phyloP scores from a whole-genome alignment of 352 stramenopile species.

The Globisporangium orthogonon region DNA sequence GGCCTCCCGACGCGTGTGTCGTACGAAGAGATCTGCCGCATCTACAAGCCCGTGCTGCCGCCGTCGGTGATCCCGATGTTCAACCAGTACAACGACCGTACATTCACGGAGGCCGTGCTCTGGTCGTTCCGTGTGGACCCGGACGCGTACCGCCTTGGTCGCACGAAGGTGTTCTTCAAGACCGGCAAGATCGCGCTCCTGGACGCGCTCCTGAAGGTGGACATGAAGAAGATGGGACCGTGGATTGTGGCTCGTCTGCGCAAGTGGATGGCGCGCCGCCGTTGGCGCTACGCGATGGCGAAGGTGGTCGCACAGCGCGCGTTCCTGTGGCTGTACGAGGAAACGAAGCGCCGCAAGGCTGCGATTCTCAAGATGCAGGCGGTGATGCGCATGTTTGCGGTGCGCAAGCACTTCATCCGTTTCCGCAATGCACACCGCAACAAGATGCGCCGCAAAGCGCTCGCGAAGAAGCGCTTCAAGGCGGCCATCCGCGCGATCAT shows the following conservation, averaged over 20 bases:
- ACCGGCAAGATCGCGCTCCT: conserved; percentile 88
- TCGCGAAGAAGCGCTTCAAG: conserved; percentile 69
- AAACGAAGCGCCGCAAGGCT: conserved; percentile 64
- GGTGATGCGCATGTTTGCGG: conserved; percentile 80
- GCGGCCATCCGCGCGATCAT: conserved; percentile 55
- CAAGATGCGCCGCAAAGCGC: conserved; percentile 49
- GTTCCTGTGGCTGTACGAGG: conserved; percentile 77
- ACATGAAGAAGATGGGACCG: conserved; percentile 88
- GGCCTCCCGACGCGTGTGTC: conserved; percentile 85
- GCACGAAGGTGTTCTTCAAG: conserved; percentile 91
- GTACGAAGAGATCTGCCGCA: conserved; percentile 87
- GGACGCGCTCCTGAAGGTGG: conserved; percentile 81
- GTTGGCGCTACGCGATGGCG: conserved; percentile 78
- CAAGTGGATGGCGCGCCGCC: conserved; percentile 80
- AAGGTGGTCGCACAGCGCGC: conserved; percentile 81
- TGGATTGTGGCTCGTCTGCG: conserved; percentile 80
- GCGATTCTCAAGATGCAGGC: conserved; percentile 81
- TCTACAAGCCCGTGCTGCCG: conserved; percentile 78
- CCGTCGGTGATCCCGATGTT: conserved; percentile 78
- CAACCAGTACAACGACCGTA: conserved; percentile 72
- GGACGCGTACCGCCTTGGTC: conserved; percentile 83
- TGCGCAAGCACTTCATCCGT: conserved; percentile 80
- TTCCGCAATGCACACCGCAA: conserved; percentile 64
- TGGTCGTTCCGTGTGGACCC: conserved; percentile 88
- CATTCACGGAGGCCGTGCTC: conserved; percentile 85